Base-by-base conservation (phyloP, 495 filamentous ascomycete genomes). In the Aspergillus haitiensis region DNA sequence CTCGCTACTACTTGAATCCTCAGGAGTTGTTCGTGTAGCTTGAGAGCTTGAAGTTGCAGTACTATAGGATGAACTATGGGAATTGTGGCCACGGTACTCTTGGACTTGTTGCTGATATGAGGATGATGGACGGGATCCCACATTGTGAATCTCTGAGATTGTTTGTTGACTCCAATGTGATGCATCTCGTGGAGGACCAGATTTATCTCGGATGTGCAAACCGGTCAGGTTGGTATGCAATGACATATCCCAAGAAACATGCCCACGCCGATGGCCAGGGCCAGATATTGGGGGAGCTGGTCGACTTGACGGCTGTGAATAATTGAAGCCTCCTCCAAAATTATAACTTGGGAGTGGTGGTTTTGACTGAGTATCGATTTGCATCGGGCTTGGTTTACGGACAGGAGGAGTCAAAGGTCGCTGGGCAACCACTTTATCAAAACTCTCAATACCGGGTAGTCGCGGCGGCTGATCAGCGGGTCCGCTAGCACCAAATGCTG, bases 401-500 rank as follows among this genome's bases (percentile, higher is more conserved):
- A 82, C 78, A 3, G 86, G 82, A 6, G 91, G 88, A 3, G 89
- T 81, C 37, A 79, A 66, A 7, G 86, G 81, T 40, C 83, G 82
- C 34, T 80, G 84, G 5, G 71, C 72, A 31, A 79, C 66, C 6
- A 88, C 79, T 49, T 88, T 85, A 67, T 93, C 91, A 61, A 96
- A 96, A 37, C 90, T 93, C 67, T 94, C 91, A 62, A 97, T 97
- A 7, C 92, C 92, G 0, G 92, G 92, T 27, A 97, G 75, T 32
- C 90, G 85, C 16, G 88, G 74, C 33, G 75, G 70, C 64, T 83
- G 82, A 21, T 84, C 82, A 3, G 69, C 55, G 13, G 69, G 56
- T 46, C 75, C 78, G 46, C 80, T 81, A 46, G 73, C 71, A 39
- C 76, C 82, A 68, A 77, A 79, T 13, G 79, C 73, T 5, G 83